Evolutionary conservation across 2,329 filamentous ascomycete species (phyloP), one percentile per base, ranked within the genome.

Genomic region (Diaporthe sp.): DNA sequence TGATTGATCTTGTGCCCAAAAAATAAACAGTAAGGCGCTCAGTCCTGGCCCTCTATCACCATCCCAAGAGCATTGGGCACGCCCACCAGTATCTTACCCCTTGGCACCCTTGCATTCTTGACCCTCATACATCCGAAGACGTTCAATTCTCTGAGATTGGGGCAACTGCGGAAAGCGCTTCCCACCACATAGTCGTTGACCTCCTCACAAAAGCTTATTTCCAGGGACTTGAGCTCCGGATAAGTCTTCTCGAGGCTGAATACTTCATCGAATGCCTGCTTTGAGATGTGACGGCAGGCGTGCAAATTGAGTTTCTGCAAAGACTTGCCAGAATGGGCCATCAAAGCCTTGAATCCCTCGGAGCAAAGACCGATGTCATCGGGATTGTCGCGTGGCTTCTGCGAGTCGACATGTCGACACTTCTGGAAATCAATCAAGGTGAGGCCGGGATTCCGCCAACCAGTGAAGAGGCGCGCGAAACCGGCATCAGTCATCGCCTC

Each of bases 241-340:
- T 97, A 98, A 1, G 72, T 77, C 60, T 88, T 90, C 34, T 87
- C 88, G 12, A 85, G 84, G 8, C 86, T 85, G 80, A 98, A 98
- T 0, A 94, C 92, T 13, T 92, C 89, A 77, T 94, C 91, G 76
- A 98, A 95, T 0, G 94, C 92, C 22, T 90, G 85, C 47, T 89
- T 87, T 1, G 91, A 89, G 77, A 98, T 96, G 82, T 98, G 94
- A 4, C 96, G 93, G 81, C 95, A 98, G 0, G 93, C 94, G 20
- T 94, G 91, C n/a, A 98, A 87, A 81, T 97, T 94, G 47, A 98
- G 86, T 55, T 89, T 86, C 76, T 88, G 88, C 2, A 98, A 84
- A 15, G 85, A 87, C 1, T 85, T 81, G 5, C 94, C 94, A 0
- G 95, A 98, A 82, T 98, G 96, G 0, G 87, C 85, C 94, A 98